Evolutionary conservation across 495 filamentous ascomycete species (phyloP), one percentile per base, ranked within the genome.

Genomic region (Polyplosphaeria fusca): DNA sequence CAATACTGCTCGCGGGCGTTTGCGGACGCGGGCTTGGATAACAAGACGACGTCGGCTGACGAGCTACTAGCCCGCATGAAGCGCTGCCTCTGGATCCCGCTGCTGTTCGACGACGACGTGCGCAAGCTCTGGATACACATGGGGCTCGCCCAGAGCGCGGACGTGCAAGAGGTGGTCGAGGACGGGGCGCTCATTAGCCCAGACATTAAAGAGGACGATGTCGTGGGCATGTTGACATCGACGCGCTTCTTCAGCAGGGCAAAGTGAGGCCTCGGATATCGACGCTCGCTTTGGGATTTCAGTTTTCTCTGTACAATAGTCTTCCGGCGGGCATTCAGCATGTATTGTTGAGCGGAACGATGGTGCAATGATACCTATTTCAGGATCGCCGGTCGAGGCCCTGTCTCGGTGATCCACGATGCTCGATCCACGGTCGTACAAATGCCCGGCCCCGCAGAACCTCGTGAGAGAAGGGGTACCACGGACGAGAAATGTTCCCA

Each of bases 21-120:
- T 45, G 30, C 53, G 13, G 52, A 61, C 24, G 50, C 43, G 0
- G 61, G 61, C 3, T 47, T 56, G 14, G 42, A 49, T n/a, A 27
- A 42, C 0, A 53, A 38, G 12, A 52, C 47, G 2, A 52, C 47
- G 2, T 47, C 16, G 3, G 37, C 14, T 2, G 56, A 61, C 7
- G 57, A 67, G 7, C 20, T 67, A n/a, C 35, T 67, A 9, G 20
- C 52, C 12, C 32, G 61, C 4, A 46, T 67, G 53, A 45, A 47
- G 53, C 58, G 44, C 16, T 47, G 52, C 4, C 19, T 67, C 11
- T 67, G 64, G 64, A 45, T 55, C 4, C 43, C 43, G 12, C 20
- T 41, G 40, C 20, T 64, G 18, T 47, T 63, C 7, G 61, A 60
- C 40, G 46, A 55, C 3, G 52, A 60, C 23, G 61, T 53, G 4